Conservation (phyloP, 1,284 basidiomycete genomes). For the Moniliella sp. region DNA sequence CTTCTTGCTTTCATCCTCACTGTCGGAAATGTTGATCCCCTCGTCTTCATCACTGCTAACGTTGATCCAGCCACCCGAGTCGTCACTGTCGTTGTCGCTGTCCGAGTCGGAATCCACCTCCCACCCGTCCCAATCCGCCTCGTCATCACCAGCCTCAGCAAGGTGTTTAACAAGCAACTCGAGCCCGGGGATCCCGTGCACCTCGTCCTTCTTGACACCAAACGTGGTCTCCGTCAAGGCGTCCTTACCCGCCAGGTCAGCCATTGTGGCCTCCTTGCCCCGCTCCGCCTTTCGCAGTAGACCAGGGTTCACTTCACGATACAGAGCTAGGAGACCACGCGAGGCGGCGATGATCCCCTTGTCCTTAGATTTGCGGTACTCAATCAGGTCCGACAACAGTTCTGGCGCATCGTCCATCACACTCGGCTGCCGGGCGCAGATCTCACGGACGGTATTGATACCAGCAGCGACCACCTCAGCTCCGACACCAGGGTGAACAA, state of each 20-base stretch:
- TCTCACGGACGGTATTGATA: slow-evolving; percentile 77
- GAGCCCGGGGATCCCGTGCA: slow-evolving; percentile 60
- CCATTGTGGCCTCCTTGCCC: slow-evolving; percentile 25
- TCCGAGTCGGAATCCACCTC: slow-evolving; percentile 57
- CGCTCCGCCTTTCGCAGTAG: slow-evolving; percentile 73
- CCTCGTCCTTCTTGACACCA: slow-evolving; percentile 51
- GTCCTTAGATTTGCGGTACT: slow-evolving; percentile 82
- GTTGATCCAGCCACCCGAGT: slow-evolving; percentile 54
- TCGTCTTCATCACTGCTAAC: slow-evolving; percentile 55
- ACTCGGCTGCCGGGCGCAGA: slow-evolving; percentile 63
- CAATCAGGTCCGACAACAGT: slow-evolving; percentile 72
- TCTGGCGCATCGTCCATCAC: slow-evolving; percentile 2
- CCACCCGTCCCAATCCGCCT: slow-evolving; percentile 61
- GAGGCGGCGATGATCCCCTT: slow-evolving; percentile 76
- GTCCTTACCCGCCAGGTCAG: slow-evolving; percentile 39
- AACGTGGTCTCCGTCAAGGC: slow-evolving; percentile 42
- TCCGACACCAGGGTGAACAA: slow-evolving; percentile 90
- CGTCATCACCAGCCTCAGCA: slow-evolving; percentile 9
- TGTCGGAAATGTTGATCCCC: slow-evolving; percentile 39
- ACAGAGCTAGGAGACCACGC: slow-evolving; percentile 69
- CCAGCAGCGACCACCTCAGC: slow-evolving; percentile 86
- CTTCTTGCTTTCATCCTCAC: slow-evolving; percentile 49
- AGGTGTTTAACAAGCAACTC: slow-evolving; percentile 29
- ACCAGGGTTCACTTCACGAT: slow-evolving; percentile 80
- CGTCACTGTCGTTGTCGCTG: slow-evolving; percentile 40